These are phyloP conservation scores for Platanus orientalis DNA, from an alignment of 164 flowering plant species.

Conservation along the genomic window DNA sequence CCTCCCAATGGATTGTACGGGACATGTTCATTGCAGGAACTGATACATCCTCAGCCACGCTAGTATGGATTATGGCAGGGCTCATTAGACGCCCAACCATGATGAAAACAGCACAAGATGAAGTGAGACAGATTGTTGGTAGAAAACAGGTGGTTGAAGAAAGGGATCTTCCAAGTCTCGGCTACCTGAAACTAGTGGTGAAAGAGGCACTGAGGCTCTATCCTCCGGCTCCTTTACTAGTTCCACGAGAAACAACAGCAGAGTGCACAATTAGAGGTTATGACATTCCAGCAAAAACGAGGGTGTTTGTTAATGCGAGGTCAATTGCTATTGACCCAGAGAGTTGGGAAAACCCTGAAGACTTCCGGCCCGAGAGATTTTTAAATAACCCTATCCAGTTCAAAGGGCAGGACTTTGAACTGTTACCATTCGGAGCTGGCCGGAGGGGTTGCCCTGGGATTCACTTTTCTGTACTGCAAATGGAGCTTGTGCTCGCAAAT, in stretches of 20 bases:
- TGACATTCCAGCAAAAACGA: constrained; percentile 26
- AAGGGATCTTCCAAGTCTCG: constrained; percentile 19
- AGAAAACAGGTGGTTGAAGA: constrained; percentile 20
- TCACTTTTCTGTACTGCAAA: constrained; percentile 13
- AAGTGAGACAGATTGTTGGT: constrained; percentile 9
- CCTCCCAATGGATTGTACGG: constrained; percentile 8
- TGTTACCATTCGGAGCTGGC: constrained; percentile 35
- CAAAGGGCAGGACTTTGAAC: constrained; percentile 30
- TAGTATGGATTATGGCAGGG: constrained; percentile 42
- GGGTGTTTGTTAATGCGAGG: constrained; percentile 26
- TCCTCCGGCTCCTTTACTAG: constrained; percentile 38
- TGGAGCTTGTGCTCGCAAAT: too few species aligned
- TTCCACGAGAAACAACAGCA: constrained; percentile 32
- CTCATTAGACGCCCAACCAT: constrained; percentile 27
- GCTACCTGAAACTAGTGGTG: constrained; percentile 27
- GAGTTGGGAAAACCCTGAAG: constrained; percentile 32
- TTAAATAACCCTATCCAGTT: constrained; percentile 14
- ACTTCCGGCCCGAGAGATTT: constrained; percentile 38
- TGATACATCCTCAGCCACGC: constrained; percentile 18
- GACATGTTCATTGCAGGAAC: constrained; percentile 38
- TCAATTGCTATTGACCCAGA: constrained; percentile 27
- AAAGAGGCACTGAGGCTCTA: constrained; percentile 39
- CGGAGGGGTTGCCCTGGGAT: constrained; percentile 39
- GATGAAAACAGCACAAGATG: constrained; percentile 28
- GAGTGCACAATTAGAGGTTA: constrained; percentile 15